These are phyloP conservation scores for Pichia sp. DNA, from an alignment of 1,139 yeast genomes.

Conservation along the genomic window DNA sequence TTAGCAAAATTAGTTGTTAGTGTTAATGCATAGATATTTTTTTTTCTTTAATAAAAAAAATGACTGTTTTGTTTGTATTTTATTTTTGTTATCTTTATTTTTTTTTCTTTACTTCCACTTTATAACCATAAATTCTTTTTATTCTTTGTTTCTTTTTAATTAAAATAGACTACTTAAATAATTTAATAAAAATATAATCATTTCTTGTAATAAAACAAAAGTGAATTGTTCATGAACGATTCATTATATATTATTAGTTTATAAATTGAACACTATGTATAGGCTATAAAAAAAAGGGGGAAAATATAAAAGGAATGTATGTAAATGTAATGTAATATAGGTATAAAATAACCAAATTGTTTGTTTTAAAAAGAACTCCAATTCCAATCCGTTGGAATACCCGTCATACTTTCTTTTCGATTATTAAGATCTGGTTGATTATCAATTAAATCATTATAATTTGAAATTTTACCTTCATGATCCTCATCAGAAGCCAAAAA, in stretches of 20 bases:
- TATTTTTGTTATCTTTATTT: too few species aligned
- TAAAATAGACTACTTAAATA: too few species aligned
- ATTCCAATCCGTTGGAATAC: conserved; percentile 69
- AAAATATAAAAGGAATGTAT: neutral
- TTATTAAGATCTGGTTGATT: conserved; percentile 9
- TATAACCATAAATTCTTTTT: too few species aligned
- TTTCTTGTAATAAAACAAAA: too few species aligned
- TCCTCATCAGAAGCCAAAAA: conserved; percentile 25
- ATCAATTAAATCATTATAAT: conserved; percentile 7
- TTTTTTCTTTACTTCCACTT: too few species aligned
- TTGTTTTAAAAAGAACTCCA: conserved; percentile 56
- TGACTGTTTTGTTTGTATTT: too few species aligned
- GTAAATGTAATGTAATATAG: neutral
- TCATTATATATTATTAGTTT: too few species aligned
- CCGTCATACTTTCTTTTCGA: conserved; percentile 25
- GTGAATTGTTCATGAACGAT: too few species aligned
- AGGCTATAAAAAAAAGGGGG: neutral
- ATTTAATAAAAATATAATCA: too few species aligned
- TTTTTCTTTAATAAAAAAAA: neutral
- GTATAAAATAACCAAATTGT: too few species aligned
- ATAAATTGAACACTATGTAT: too few species aligned
- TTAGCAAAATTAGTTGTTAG: conserved; percentile 74
- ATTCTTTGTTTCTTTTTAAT: too few species aligned
- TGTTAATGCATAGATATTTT: conserved; percentile 22
- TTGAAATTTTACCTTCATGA: conserved; percentile 19